A percentile compares a stretch with the other conserved stretches of the same genome.
phyloP scores from a whole-genome alignment of 768 basidiomycete species.

The Serpula lacrymans region DNA sequence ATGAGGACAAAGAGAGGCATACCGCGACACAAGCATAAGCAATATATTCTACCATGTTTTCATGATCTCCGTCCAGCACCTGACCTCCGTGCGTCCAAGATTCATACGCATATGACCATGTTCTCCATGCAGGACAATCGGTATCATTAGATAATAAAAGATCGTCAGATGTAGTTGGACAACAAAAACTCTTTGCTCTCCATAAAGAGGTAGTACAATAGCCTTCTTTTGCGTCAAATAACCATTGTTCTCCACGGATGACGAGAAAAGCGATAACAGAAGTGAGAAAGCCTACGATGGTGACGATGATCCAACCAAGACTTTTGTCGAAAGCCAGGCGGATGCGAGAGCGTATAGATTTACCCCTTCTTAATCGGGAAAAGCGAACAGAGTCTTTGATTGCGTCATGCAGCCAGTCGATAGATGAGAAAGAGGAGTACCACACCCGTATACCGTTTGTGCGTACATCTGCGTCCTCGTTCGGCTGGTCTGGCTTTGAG shows the following conservation, averaged over 20 bases:
- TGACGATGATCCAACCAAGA: slow-evolving; percentile 87
- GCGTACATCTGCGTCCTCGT: slow-evolving; percentile 53
- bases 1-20: slow-evolving; percentile 27
- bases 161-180: slow-evolving; percentile 39
- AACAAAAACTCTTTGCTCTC: slow-evolving; percentile 82
- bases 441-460: slow-evolving; percentile 82
- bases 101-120: slow-evolving; percentile 65
- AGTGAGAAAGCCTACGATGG: slow-evolving; percentile 81
- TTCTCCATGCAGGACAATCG: slow-evolving; percentile 65
- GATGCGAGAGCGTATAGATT: slow-evolving; percentile 64
- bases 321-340: slow-evolving; percentile 69
- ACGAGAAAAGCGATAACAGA: slow-evolving; percentile 86
- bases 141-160: slow-evolving; percentile 22
- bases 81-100: slow-evolving; percentile 16
- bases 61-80: slow-evolving; percentile 25
- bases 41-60: slow-evolving; percentile 57
- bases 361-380: slow-evolving; percentile 63
- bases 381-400: slow-evolving; percentile 91
- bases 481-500: slow-evolving; percentile 30
- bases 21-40: slow-evolving; percentile 79
- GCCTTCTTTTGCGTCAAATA: slow-evolving; percentile 93
- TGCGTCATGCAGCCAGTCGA: slow-evolving; percentile 96
- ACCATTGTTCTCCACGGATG: slow-evolving; percentile 78
- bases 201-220: slow-evolving; percentile 72
- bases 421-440: slow-evolving; percentile 87